Percentiles rank a stretch among this genome's conserved stretches.
Evolutionary conservation across 164 flowering plant species (phyloP).

Genomic region (Aristolochia fimbriata): DNA sequence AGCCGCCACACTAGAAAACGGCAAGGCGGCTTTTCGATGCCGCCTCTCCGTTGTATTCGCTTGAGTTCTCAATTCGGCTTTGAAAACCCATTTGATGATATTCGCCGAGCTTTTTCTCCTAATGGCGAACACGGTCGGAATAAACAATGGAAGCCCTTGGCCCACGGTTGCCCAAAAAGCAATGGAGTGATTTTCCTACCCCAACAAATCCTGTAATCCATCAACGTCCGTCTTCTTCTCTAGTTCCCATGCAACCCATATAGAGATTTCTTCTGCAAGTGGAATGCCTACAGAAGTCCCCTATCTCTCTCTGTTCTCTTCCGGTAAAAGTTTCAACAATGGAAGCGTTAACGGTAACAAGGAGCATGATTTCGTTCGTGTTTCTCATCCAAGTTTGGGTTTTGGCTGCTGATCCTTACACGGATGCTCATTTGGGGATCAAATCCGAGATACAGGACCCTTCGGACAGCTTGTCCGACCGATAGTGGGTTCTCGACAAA

Average conservation of each 20-base stretch:
- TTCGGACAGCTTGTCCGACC: slow-evolving; percentile 38
- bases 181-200: slow-evolving; percentile 25
- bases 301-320: slow-evolving; percentile 1
- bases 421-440: slow-evolving; percentile 59
- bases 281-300: not conserved
- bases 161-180: slow-evolving; percentile 37
- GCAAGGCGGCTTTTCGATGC: no score
- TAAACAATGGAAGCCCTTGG: slow-evolving; percentile 17
- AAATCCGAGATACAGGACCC: slow-evolving; percentile 56
- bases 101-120: slow-evolving; percentile 13
- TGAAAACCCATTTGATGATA: no score
- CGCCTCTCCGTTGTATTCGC: no score
- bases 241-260: slow-evolving; percentile 58
- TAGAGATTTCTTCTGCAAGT: not conserved
- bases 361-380: slow-evolving; percentile 10
- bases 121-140: slow-evolving; percentile 43
- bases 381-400: slow-evolving; percentile 12
- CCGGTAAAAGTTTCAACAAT: not conserved
- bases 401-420: slow-evolving; percentile 31
- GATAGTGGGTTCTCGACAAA: slow-evolving; percentile 19
- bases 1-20: no score
- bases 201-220: slow-evolving; percentile 27
- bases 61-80: no score
- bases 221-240: slow-evolving; percentile 27
- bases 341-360: slow-evolving; percentile 46